Evolutionary conservation across 2,329 filamentous ascomycete genomes (phyloP).

Genomic region (Colletotrichum sublineola): DNA sequence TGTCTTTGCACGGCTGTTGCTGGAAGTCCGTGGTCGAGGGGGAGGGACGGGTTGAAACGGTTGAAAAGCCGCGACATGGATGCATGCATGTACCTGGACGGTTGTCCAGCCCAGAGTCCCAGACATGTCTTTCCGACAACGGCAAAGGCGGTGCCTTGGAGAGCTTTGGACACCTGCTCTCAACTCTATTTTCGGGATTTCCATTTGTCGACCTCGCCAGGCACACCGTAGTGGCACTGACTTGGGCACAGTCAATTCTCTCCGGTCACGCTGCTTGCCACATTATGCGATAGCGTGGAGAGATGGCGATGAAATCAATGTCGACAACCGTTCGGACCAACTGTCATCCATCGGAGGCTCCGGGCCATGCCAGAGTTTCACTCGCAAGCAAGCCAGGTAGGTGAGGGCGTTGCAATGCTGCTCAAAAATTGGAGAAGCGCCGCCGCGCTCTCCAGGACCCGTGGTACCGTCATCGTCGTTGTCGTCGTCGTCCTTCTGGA

Average conservation of each 20-base stretch:
- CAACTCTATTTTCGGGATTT: constrained; percentile 32
- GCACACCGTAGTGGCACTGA: background rate
- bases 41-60: constrained; percentile 28
- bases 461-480: constrained; percentile 9
- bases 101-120: constrained; percentile 16
- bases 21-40: constrained; percentile 4
- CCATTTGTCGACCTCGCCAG: constrained; percentile 10
- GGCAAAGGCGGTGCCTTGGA: constrained; percentile 15
- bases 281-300: constrained; percentile 24
- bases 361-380: constrained; percentile 9
- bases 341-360: constrained; percentile 17
- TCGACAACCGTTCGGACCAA: constrained; percentile 2
- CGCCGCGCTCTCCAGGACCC: constrained; percentile 1
- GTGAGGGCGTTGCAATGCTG: constrained; percentile 6
- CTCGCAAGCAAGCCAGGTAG: background rate
- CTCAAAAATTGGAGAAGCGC: constrained; percentile 7
- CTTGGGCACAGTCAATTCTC: constrained; percentile 22
- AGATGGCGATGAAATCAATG: background rate
- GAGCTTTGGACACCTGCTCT: constrained; percentile 41
- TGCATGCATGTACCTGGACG: constrained; percentile 19
- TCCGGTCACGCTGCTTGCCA: constrained; percentile 20
- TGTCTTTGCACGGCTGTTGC: constrained; percentile 18
- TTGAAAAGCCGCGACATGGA: constrained; percentile 38
- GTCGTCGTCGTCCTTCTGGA: constrained; percentile 32
- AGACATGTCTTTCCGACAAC: constrained; percentile 20